These are phyloP conservation scores for Nicotiana benthamiana DNA, from an alignment of 257 asterid species.

Conservation along the genomic window DNA sequence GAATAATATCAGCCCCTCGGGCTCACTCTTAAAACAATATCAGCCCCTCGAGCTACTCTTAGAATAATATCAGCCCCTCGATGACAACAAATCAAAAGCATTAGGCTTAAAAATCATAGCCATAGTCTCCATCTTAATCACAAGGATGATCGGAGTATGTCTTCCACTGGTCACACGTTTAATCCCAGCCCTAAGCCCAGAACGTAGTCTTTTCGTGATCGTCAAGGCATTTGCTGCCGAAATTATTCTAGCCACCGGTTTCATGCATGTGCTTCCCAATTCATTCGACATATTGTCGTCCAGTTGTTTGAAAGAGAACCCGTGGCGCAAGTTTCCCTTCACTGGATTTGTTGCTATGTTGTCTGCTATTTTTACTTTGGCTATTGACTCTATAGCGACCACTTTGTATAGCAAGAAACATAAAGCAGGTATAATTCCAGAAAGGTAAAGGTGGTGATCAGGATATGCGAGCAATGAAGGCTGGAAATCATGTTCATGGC, in stretches of 20 bases:
- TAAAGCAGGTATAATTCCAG: background rate
- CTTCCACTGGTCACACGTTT: conserved; percentile 38
- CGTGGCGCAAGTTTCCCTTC: conserved; percentile 57
- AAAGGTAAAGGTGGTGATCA: conserved; percentile 11
- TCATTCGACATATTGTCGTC: conserved; percentile 52
- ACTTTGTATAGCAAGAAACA: conserved; percentile 37
- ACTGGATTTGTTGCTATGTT: conserved; percentile 54
- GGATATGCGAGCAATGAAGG: conserved; percentile 16
- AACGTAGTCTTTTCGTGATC: conserved; percentile 29
- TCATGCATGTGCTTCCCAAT: conserved; percentile 59
- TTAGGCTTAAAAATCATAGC: conserved; percentile 52
- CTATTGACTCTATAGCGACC: conserved; percentile 51
- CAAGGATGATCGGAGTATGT: conserved; percentile 55
- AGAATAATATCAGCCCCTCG: too few species aligned
- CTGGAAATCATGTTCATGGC: conserved; percentile 14
- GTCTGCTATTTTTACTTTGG: conserved; percentile 40
- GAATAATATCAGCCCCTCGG: too few species aligned
- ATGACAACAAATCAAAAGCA: conserved; percentile 43
- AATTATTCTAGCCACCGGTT: conserved; percentile 48
- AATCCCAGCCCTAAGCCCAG: conserved; percentile 38
- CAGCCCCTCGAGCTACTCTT: too few species aligned
- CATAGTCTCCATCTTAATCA: conserved; percentile 28
- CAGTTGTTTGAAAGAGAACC: conserved; percentile 32
- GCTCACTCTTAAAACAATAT: too few species aligned
- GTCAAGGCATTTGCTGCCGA: conserved; percentile 55